phyloP scores from a whole-genome alignment of 176 grass and related monocot genomes.

The Saccharum spontaneum region DNA sequence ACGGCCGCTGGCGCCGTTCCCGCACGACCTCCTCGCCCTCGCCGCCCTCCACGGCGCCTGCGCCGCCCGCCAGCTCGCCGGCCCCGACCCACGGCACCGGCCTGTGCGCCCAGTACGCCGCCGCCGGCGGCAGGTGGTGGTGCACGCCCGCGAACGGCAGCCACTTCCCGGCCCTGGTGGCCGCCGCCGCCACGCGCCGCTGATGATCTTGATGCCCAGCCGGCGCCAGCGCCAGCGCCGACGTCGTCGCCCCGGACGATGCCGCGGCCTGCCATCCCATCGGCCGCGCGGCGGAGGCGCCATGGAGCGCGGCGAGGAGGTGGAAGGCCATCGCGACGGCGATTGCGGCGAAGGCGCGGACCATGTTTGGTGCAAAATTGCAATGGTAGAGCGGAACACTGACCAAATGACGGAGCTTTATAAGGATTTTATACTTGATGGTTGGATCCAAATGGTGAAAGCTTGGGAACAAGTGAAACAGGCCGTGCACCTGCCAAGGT shows the following conservation, averaged over 20 bases:
- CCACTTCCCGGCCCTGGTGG: slow-evolving; percentile 40
- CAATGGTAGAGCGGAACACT: not conserved
- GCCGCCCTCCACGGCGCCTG: not conserved
- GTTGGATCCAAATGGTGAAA: not conserved
- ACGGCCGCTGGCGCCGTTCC: not conserved
- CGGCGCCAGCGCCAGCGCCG: not conserved
- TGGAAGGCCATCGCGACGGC: not conserved
- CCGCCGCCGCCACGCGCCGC: not conserved
- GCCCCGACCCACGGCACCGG: slow-evolving; percentile 17
- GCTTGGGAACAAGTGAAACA: not conserved
- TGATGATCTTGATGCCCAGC: not conserved
- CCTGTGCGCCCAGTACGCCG: not conserved
- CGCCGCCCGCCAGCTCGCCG: not conserved
- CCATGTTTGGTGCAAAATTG: not conserved
- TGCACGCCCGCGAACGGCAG: slow-evolving; percentile 33
- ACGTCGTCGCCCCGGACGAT: not conserved
- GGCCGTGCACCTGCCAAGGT: not conserved
- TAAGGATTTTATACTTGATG: not conserved
- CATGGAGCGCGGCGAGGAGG: slow-evolving; percentile 13
- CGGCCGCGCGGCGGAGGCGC: not conserved
- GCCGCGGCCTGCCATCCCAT: not conserved
- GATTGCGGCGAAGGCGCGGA: not conserved
- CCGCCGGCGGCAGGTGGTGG: slow-evolving; percentile 15
- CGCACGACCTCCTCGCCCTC: slow-evolving; percentile 1
- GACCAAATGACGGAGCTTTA: not conserved